phyloP scores from a whole-genome alignment of 1,284 basidiomycete genomes.

The Sphagnurus paluster region DNA sequence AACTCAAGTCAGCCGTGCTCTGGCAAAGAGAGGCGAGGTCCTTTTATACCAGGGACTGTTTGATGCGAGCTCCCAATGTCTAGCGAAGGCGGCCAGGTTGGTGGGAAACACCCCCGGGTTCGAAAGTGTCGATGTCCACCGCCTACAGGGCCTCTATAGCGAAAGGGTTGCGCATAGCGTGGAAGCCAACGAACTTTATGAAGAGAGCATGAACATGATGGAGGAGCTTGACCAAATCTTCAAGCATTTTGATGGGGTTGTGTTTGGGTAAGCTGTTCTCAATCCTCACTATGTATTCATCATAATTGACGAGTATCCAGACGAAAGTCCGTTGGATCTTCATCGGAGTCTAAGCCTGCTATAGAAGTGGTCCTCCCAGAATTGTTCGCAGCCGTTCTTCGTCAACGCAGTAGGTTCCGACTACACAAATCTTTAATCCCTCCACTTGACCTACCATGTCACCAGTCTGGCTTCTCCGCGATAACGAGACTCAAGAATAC shows the following conservation, averaged over 20 bases:
- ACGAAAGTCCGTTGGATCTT: conserved; percentile 42
- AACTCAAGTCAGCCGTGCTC: conserved; percentile 61
- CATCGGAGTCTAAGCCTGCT: conserved; percentile 29
- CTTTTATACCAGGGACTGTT: conserved; percentile 61
- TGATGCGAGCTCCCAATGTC: conserved; percentile 50
- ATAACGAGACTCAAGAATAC: conserved; percentile 58
- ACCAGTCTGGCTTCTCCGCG: conserved; percentile 77
- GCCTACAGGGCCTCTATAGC: conserved; percentile 62
- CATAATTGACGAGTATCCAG: conserved; percentile 21
- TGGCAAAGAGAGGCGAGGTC: conserved; percentile 67
- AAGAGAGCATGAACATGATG: conserved; percentile 52
- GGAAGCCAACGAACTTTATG: conserved; percentile 53
- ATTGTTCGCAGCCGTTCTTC: conserved; percentile 65
- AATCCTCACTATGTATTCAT: neutral
- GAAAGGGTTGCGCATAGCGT: conserved; percentile 47
- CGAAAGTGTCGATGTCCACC: conserved; percentile 62
- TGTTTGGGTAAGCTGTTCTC: conserved; percentile 39
- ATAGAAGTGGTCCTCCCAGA: conserved; percentile 67
- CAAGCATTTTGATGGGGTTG: conserved; percentile 47
- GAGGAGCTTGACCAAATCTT: conserved; percentile 60
- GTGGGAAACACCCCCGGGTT: conserved; percentile 46
- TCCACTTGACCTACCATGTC: conserved; percentile 8
- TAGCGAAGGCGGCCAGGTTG: conserved; percentile 53
- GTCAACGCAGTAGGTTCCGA: conserved; percentile 68
- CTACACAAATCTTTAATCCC: neutral